These are phyloP conservation scores for Solanum phureja DNA, from an alignment of 257 asterid species.

Conservation along the genomic window DNA sequence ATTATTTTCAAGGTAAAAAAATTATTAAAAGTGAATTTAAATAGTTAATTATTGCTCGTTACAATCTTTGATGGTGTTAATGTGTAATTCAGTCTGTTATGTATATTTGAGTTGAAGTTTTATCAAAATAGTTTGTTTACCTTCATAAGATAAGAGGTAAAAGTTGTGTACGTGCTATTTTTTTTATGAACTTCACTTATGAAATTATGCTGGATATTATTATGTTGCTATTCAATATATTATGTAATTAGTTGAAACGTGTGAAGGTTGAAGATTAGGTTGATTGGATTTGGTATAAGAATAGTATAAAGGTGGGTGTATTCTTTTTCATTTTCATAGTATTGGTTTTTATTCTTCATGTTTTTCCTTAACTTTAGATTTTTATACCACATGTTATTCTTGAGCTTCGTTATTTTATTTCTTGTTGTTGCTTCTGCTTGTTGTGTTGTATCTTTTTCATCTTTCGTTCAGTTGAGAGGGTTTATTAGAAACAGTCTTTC, in stretches of 20 bases:
- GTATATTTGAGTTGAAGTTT: background rate
- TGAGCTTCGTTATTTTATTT: too few species aligned
- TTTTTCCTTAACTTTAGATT: too few species aligned
- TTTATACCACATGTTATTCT: background rate
- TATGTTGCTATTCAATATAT: background rate
- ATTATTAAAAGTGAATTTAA: too few species aligned
- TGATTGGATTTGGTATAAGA: background rate
- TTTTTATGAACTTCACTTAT: fast-evolving
- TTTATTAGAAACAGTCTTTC: background rate
- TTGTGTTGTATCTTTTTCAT: background rate
- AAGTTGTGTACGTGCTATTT: fast-evolving
- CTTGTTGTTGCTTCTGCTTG: too few species aligned
- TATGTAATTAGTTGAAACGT: background rate
- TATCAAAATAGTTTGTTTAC: background rate
- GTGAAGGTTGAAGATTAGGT: background rate
- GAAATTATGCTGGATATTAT: background rate
- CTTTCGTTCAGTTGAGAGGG: background rate
- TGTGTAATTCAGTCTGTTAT: background rate
- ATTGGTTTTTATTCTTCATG: background rate
- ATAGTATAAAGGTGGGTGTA: background rate
- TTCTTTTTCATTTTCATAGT: background rate
- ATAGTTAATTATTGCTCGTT: background rate
- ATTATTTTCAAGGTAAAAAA: background rate
- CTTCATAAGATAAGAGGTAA: background rate
- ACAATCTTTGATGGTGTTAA: background rate